Conservation (phyloP, 768 basidiomycete species). For the Amanita thiersii region DNA sequence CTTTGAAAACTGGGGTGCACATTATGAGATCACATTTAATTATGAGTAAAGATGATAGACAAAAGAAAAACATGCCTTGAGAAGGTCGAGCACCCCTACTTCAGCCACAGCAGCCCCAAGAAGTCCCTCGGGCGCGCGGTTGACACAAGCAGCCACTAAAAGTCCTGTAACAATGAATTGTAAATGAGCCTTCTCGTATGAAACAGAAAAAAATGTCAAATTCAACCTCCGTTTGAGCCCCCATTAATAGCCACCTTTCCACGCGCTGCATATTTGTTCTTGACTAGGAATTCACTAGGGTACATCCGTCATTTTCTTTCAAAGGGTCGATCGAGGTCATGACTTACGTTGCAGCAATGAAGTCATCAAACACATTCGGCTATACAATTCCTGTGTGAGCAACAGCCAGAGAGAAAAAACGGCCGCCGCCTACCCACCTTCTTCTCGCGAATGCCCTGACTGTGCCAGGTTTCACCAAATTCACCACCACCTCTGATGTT, state of each 20-base stretch:
- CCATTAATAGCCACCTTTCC: conserved; percentile 75
- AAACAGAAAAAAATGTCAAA: neutral
- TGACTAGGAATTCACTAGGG: conserved; percentile 59
- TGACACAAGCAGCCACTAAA: conserved; percentile 77
- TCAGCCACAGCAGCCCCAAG: conserved; percentile 77
- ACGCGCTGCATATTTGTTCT: conserved; percentile 57
- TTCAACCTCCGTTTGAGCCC: conserved; percentile 68
- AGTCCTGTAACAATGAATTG: conserved; percentile 40
- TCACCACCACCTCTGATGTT: conserved; percentile 66
- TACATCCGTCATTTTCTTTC: neutral
- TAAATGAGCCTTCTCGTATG: neutral
- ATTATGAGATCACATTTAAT: neutral
- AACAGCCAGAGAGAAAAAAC: conserved; percentile 6
- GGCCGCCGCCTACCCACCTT: conserved; percentile 39
- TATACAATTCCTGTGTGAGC: conserved; percentile 16
- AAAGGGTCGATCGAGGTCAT: neutral
- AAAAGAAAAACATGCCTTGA: conserved; percentile 43
- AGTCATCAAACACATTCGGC: conserved; percentile 77
- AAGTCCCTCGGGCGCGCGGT: conserved; percentile 66
- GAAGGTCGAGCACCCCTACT: conserved; percentile 74
- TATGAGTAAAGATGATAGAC: conserved; percentile 5
- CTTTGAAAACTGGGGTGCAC: conserved; percentile 47
- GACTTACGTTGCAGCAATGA: conserved; percentile 70
- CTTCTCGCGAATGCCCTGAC: conserved; percentile 58
- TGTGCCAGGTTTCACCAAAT: conserved; percentile 84